Base-by-base conservation (phyloP, 345 rosid genomes). In the Euphorbia tirucalli region DNA sequence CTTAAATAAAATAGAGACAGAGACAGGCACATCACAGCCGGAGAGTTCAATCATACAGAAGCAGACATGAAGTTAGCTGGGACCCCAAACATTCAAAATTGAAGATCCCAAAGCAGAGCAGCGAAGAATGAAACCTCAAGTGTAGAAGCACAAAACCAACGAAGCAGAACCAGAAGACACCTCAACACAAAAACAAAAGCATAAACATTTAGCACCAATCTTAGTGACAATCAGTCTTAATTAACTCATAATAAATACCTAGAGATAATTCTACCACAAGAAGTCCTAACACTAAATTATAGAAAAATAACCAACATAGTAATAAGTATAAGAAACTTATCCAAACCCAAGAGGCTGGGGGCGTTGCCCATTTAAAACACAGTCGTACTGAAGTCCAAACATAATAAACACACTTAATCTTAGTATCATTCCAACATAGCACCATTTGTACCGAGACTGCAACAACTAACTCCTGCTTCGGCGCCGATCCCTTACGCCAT, bases 91-190 rank as follows among this genome's bases (percentile, higher is more conserved):
- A 84, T 77, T 79, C 83, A 81, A 77, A 71, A 87, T 85, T 77
- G 91, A 84, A 84, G 93, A 88, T 82, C 88, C 88, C 91, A 84
- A 78, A 52, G 86, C 80, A 79, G 83, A 80, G 85, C 79, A 74
- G 90, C 82, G 72, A 79, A 83, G 85, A 77, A 83, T 78, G 78
- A 77, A 83, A 86, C 82, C 87, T 71, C 85, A 73, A 83, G 87
- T 80, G 98, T 81, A 87, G 90, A 83, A 80, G 91, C 93, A 88
- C 84, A 88, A 83, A 91, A 89, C 89, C 90, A 85, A 89, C 75
- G 91, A 87, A 78, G 97, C 83, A 88, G 90, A 89, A 79, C 86
- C 90, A 84, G 91, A 87, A 81, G 96, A 87, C 81, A 93, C 97
- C 97, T 93, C 97, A 80, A 87, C 87, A 84, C 79, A 72, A 84